Base-by-base conservation (phyloP, 805 yeast species). In the Ascoidea asiatica region DNA sequence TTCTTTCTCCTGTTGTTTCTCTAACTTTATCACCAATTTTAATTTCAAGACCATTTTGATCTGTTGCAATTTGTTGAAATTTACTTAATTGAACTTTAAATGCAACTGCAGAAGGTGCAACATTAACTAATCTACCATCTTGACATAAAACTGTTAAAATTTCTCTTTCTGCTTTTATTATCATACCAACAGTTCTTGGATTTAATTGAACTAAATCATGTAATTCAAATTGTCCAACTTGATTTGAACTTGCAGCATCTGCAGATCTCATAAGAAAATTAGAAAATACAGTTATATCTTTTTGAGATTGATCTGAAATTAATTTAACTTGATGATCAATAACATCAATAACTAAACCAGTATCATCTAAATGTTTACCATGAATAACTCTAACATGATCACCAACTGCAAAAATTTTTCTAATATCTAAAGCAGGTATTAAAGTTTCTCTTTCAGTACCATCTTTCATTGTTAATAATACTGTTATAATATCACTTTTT, bases 371-470 rank as follows among this genome's bases (percentile, higher is more conserved):
- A 61, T 86, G 95, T 56, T 84, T 87, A 58, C 98, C 98, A 57
- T 80, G 85, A 37, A 84, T 74, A 29, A 90, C 92, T 46, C 95
- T 80, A 19, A 92, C 95, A 60, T 92, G 97, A 61, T 90, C 97
- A 70, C 98, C 98, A 38, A 86, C 78, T 44, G 73, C 64, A 62
- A 90, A 90, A 44, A 84, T 77, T 60, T 92, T 92, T 58, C 97
- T 77, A 56, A 92, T 69, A 50, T 86, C 80, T 39, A 75, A 72
- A 3, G 81, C 73, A 33, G 97, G 96, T 43, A 89, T 81, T 48
- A 92, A 95, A 51, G 89, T 70, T 53, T 70, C 68, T 44, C 69
- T 61, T 35, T 63, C 54, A 13, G 70, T 69, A 51, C 76, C 79
- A 48, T 73, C 62, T 46, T 60, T 64, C 4, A 77, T 64, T 21